Percentiles rank a stretch among this genome's conserved stretches.
Evolutionary conservation across 2,329 filamentous ascomycete species (phyloP).

Genomic region (Fulvia fulva): DNA sequence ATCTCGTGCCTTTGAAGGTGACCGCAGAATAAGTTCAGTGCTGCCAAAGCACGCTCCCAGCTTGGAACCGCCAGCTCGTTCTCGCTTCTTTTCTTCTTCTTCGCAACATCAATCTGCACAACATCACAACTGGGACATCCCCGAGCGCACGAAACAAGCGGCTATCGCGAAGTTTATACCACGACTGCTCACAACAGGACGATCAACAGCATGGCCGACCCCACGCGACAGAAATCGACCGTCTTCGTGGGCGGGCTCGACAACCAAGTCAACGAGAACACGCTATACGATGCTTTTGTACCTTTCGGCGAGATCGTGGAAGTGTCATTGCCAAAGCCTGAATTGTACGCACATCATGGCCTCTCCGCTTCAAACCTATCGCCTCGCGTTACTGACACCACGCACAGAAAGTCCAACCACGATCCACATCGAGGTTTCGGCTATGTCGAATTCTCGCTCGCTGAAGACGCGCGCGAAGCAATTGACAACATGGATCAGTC

Average conservation of each 20-base stretch:
- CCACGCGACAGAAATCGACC: constrained; percentile 74
- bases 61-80: neutral
- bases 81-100: neutral
- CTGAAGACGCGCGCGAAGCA: constrained; percentile 82
- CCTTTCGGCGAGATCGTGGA: constrained; percentile 96
- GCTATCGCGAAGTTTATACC: neutral
- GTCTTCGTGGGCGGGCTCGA: constrained; percentile 89
- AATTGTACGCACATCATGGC: constrained; percentile 48
- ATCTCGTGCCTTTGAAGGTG: too few species aligned
- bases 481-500: constrained; percentile 99
- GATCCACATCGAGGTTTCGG: constrained; percentile 89
- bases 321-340: constrained; percentile 83
- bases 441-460: constrained; percentile 89
- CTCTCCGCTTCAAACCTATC: too few species aligned
- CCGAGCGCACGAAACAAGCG: too few species aligned
- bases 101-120: neutral
- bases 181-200: neutral
- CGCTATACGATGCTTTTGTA: constrained; percentile 85
- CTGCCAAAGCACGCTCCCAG: neutral
- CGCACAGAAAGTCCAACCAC: constrained; percentile 57
- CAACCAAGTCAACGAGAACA: constrained; percentile 67
- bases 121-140: too few species aligned
- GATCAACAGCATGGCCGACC: constrained; percentile 67
- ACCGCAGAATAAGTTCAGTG: neutral
- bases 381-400: constrained; percentile 4